Percentiles rank a stretch among this genome's conserved stretches.
Evolutionary conservation across 2,329 filamentous ascomycete genomes (phyloP).

Genomic region (Pseudogymnoascus verrucosus): DNA sequence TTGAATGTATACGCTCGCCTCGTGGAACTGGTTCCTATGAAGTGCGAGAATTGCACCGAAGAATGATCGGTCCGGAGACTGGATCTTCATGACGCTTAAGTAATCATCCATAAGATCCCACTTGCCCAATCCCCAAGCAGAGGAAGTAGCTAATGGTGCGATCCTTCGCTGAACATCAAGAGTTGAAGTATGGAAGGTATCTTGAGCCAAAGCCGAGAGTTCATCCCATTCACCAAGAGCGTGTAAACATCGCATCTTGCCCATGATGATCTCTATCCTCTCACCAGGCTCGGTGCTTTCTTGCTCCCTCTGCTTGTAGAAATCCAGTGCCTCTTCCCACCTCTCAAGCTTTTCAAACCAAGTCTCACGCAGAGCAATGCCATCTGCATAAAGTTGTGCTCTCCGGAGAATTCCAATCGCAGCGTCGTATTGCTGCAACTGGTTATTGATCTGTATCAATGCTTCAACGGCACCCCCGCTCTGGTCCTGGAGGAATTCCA

Average conservation of each 20-base stretch:
- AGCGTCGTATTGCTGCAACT: constrained; percentile 95
- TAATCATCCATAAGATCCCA: constrained; percentile 99
- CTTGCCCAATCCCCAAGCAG: constrained; percentile 91
- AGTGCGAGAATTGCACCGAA: constrained; percentile 94
- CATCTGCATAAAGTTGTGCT: constrained; percentile 88
- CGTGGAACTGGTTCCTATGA: constrained; percentile 90
- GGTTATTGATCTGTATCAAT: constrained; percentile 98
- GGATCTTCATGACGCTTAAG: constrained; percentile 85
- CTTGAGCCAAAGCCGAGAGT: constrained; percentile 77
- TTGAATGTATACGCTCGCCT: constrained; percentile 81
- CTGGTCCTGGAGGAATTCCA: constrained; percentile 96
- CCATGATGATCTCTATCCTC: constrained; percentile 95
- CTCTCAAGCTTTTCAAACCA: constrained; percentile 98
- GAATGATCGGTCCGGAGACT: constrained; percentile 91
- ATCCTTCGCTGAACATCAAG: constrained; percentile 84
- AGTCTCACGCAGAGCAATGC: constrained; percentile 88
- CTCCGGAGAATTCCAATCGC: constrained; percentile 96
- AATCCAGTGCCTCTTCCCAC: constrained; percentile 93
- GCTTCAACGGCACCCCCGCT: constrained; percentile 93
- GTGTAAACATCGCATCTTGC: constrained; percentile 97
- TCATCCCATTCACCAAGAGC: constrained; percentile 96
- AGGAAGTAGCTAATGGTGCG: constrained; percentile 86
- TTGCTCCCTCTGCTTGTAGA: constrained; percentile 79
- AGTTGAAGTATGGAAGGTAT: constrained; percentile 86
- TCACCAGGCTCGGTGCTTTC: constrained; percentile 71